These are phyloP conservation scores for Penicillium odoratum DNA, from an alignment of 495 filamentous ascomycete genomes.

Conservation along the genomic window DNA sequence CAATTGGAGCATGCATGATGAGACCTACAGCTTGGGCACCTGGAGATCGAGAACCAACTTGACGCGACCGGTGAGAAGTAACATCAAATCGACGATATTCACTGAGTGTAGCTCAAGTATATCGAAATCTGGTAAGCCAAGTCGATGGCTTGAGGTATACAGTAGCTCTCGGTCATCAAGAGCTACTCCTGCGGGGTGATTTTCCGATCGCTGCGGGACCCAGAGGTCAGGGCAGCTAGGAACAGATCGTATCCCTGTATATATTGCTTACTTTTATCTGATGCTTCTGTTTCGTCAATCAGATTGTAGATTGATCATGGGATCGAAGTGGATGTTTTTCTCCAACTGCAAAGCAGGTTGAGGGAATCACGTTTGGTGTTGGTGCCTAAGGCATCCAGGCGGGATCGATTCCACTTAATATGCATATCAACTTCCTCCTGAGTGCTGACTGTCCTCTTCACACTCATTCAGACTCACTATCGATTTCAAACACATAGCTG, in stretches of 20 bases:
- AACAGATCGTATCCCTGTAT: not conserved
- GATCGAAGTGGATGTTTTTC: not conserved
- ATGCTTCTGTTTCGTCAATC: not conserved
- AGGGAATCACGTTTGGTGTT: constrained; percentile 9
- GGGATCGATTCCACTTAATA: constrained; percentile 4
- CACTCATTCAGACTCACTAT: not conserved
- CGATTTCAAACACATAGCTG: not conserved
- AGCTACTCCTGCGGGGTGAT: constrained; percentile 17
- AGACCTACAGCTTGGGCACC: not conserved
- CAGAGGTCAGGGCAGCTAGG: not conserved
- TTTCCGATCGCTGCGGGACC: constrained; percentile 4
- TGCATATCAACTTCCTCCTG: constrained; percentile 3
- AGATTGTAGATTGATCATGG: not conserved
- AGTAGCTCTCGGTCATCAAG: constrained; percentile 8
- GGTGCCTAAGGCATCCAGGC: constrained; percentile 6
- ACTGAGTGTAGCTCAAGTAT: not conserved
- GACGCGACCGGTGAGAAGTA: not conserved
- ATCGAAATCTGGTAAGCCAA: not conserved
- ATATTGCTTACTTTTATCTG: not conserved
- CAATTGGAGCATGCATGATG: not conserved
- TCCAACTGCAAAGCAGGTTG: constrained; percentile 3
- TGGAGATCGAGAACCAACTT: not conserved
- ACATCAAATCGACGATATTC: not conserved
- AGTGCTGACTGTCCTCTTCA: not conserved
- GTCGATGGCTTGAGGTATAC: not conserved